These are phyloP conservation scores for Laguncularia racemosa DNA, from an alignment of 345 rosid genomes.

Conservation along the genomic window DNA sequence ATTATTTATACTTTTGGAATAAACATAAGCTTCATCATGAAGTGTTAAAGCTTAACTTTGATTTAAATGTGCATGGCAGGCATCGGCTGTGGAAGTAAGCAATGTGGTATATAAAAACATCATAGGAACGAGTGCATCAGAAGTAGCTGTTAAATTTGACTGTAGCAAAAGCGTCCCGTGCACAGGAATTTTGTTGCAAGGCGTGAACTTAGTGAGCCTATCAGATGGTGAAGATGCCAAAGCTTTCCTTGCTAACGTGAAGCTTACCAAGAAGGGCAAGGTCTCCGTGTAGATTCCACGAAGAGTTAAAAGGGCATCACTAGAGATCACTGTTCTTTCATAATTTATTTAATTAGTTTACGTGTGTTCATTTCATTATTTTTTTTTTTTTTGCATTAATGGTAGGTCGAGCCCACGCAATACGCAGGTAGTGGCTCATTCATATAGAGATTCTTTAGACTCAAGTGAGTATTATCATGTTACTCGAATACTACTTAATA, in stretches of 20 bases:
- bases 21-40: neutral
- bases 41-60: neutral
- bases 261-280: neutral
- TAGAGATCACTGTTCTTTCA: too few species aligned
- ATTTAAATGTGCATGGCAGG: constrained; percentile 7
- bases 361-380: too few species aligned
- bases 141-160: constrained; percentile 19
- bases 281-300: too few species aligned
- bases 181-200: constrained; percentile 13
- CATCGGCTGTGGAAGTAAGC: constrained; percentile 26
- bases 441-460: too few species aligned
- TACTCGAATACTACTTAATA: too few species aligned
- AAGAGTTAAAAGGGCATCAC: too few species aligned
- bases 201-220: constrained; percentile 6
- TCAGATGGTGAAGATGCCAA: constrained; percentile 5
- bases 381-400: too few species aligned
- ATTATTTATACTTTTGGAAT: too few species aligned
- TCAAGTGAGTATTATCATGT: too few species aligned
- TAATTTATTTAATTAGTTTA: too few species aligned
- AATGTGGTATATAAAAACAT: constrained; percentile 22
- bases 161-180: constrained; percentile 24
- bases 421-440: too few species aligned
- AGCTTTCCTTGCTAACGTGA: constrained; percentile 5
- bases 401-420: too few species aligned
- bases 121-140: constrained; percentile 24